Conservation (phyloP, 2,329 filamentous ascomycete genomes). For the Diplocarpon rosae region DNA sequence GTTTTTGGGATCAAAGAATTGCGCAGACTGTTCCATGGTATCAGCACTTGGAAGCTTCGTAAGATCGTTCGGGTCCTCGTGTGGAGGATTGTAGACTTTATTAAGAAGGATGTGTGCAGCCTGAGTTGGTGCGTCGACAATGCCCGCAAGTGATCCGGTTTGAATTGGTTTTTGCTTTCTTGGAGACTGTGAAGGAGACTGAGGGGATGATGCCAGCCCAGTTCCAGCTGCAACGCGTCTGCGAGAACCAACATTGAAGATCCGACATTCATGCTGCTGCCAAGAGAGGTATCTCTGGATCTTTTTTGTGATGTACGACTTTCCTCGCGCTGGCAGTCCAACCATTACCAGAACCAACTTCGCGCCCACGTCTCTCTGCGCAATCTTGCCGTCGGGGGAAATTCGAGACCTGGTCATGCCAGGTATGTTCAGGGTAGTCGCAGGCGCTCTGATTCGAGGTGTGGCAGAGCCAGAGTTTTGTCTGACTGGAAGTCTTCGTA, state of each 20-base stretch:
- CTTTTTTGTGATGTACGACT: constrained; percentile 99
- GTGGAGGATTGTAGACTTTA: constrained; percentile 27
- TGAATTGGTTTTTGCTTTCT: constrained; percentile 21
- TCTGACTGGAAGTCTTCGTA: constrained; percentile 49
- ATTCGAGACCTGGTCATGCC: constrained; percentile 92
- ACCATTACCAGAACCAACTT: constrained; percentile 99
- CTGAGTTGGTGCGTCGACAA: constrained; percentile 32
- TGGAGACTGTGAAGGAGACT: constrained; percentile 11
- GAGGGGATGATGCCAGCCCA: constrained; percentile 21
- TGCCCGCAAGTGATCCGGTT: constrained; percentile 12
- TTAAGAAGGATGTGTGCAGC: constrained; percentile 49
- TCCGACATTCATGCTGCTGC: constrained; percentile 90
- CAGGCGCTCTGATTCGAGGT: constrained; percentile 67
- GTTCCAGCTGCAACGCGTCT: constrained; percentile 66
- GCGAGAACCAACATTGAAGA: constrained; percentile 95
- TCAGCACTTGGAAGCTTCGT: constrained; percentile 29
- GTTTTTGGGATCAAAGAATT: constrained; percentile 90
- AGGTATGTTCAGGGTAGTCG: constrained; percentile 92
- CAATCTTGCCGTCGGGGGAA: constrained; percentile 89
- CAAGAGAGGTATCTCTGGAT: constrained; percentile 89
- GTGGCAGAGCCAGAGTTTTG: constrained; percentile 69
- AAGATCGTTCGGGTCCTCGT: constrained; percentile 13
- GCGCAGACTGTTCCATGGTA: constrained; percentile 74
- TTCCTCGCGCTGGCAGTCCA: constrained; percentile 84
- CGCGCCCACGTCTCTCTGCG: constrained; percentile 84